Base-by-base conservation (phyloP, 441 rosid species). In the Bocquillonia castaneifolia region DNA sequence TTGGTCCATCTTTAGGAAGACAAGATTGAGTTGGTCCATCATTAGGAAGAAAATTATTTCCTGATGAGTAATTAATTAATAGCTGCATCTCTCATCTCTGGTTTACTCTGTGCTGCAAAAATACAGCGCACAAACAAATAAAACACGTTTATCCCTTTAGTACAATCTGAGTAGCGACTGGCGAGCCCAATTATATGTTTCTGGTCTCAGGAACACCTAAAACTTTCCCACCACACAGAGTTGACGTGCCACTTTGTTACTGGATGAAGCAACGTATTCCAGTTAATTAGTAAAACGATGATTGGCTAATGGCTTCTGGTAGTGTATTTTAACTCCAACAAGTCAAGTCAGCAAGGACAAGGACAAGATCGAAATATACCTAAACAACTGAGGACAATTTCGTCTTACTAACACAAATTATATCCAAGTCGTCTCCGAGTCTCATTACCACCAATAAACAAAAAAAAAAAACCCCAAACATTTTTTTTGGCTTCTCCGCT, bases 381-480 rank as follows among this genome's bases (percentile, higher is more conserved):
- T 3, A 5, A 59, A 34, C 20, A 7, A 0, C 1, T 0, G 20
- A 59, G 72, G 72, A 58, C 6, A 48, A 32, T 32, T 2, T 23
- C 72, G 72, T 68, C 72, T 34, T 9, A 34, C 42, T 28, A 10
- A 2, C 8, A 10, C 29, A 48, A 68, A 59, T 48, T 45, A 42
- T 68, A 68, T 68, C 65, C 65, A 68, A 68, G 72, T 68, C 65
- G 58, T 48, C 65, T 32, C 50, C 58, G 65, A 34, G 72, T 68
- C 72, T 68, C 56, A 25, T 60, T 34, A 25, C 65, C 58, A 59
- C 72, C 72, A 65, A 68, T 59, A 25, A 68, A 31, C 45, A 39
- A 34, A 63, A 66, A 26, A 9, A 10, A 32, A 17, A 66, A 37
- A 51, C 34, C 25, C 6, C 36, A 53, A 37, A 65, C 37, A 9